phyloP scores from a whole-genome alignment of 1,284 basidiomycete genomes.

The Pterula multifida region DNA sequence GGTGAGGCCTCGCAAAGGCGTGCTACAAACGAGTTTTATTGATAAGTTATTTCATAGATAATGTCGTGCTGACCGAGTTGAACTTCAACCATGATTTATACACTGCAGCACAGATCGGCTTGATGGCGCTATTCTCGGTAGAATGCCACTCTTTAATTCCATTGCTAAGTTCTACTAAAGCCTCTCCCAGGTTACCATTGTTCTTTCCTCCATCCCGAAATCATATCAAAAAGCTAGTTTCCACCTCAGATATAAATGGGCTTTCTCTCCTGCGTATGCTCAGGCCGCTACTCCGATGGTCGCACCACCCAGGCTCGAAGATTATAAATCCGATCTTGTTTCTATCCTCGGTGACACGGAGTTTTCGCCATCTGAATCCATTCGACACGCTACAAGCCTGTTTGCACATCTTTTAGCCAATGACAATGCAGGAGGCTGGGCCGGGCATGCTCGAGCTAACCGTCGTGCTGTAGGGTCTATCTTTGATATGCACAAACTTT shows the following conservation, averaged over 20 bases:
- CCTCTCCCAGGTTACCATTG: not conserved
- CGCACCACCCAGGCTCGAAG: conserved; percentile 29
- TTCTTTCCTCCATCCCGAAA: not conserved
- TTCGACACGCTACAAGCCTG: conserved; percentile 28
- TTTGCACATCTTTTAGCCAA: conserved; percentile 19
- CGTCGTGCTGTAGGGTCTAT: conserved; percentile 15
- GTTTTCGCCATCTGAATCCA: conserved; percentile 23
- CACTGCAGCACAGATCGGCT: conserved; percentile 12
- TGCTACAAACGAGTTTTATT: conserved; percentile 22
- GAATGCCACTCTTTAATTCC: not conserved
- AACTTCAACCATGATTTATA: conserved; percentile 13
- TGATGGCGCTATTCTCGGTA: not conserved
- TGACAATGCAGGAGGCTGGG: conserved; percentile 19
- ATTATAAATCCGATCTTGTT: conserved; percentile 26
- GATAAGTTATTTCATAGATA: not conserved
- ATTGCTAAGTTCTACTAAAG: conserved; percentile 22
- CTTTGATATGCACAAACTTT: not conserved
- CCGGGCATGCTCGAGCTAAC: conserved; percentile 25
- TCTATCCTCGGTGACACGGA: conserved; percentile 20
- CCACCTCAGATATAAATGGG: conserved; percentile 64
- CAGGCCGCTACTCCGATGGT: conserved; percentile 26
- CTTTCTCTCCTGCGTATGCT: conserved; percentile 43
- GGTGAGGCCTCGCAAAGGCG: conserved; percentile 25
- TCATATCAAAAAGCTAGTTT: conserved; percentile 30
- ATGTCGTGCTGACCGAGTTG: not conserved